Percentiles rank a stretch among this genome's conserved stretches.
Conservation (phyloP, 805 yeast genomes). For the Nakazawaea ishiwadae region DNA sequence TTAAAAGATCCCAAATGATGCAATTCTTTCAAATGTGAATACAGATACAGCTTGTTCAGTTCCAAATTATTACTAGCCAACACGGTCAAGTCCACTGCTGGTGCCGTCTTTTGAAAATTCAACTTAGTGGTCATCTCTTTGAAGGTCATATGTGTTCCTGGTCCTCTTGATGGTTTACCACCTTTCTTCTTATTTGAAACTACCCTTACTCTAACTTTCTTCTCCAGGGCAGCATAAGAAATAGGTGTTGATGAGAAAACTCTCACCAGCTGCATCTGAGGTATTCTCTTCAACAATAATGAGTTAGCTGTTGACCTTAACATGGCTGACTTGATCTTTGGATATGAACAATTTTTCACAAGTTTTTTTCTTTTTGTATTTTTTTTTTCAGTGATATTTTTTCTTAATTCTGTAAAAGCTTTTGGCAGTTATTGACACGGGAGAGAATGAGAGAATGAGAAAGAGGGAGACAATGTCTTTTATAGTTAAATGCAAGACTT, state of each 20-base stretch:
- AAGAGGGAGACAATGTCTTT: not conserved
- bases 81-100: slow-evolving; percentile 2
- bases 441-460: not conserved
- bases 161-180: slow-evolving; percentile 11
- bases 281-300: not conserved
- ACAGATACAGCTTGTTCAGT: slow-evolving; percentile 28
- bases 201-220: slow-evolving; percentile 8
- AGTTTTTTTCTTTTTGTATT: not conserved
- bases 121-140: slow-evolving; percentile 9
- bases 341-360: not conserved
- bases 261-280: slow-evolving; percentile 5
- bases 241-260: not conserved
- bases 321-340: not conserved
- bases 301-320: not conserved
- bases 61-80: not conserved
- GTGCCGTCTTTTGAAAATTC: not conserved
- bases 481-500: too few relatives aligned
- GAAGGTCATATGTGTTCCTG: slow-evolving; percentile 10
- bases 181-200: slow-evolving; percentile 11
- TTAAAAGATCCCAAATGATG: slow-evolving; percentile 58
- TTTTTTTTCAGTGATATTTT: not conserved
- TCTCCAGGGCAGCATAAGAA: slow-evolving; percentile 6
- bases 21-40: slow-evolving; percentile 37
- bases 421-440: not conserved
- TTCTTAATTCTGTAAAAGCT: not conserved